A percentile compares a stretch with the other conserved stretches of the same genome.
phyloP scores from a whole-genome alignment of 768 basidiomycete species.

The Phylloporus rhodoxanthus region DNA sequence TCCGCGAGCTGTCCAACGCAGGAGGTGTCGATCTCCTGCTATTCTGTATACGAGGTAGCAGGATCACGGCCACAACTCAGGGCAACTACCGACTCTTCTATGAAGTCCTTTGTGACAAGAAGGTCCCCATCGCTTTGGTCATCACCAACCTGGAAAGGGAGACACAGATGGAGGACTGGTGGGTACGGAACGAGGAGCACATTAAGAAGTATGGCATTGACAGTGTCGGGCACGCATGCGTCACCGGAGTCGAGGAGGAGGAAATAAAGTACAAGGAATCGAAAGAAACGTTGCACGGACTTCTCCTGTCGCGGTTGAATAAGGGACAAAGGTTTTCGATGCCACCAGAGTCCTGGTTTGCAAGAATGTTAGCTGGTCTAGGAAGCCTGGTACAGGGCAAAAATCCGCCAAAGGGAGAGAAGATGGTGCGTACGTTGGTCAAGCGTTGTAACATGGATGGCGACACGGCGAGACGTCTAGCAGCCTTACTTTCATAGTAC shows the following conservation, averaged over 20 bases:
- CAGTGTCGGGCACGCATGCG: constrained; percentile 35
- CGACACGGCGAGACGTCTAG: constrained; percentile 22
- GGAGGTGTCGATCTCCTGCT: constrained; percentile 33
- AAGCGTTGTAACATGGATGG: constrained; percentile 27
- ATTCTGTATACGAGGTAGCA: constrained; percentile 34
- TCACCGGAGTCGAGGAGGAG: constrained; percentile 33
- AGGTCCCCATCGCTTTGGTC: constrained; percentile 37
- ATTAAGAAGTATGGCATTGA: constrained; percentile 25
- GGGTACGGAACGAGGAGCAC: constrained; percentile 23
- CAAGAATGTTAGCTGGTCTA: constrained; percentile 18
- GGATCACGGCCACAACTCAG: constrained; percentile 26
- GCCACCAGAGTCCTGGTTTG: constrained; percentile 24
- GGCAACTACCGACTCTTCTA: constrained; percentile 38
- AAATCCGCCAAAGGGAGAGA: constrained; percentile 24
- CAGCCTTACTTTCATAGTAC: constrained; percentile 6
- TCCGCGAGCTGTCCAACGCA: constrained; percentile 18
- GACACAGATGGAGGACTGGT: constrained; percentile 33
- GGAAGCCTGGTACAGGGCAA: constrained; percentile 16
- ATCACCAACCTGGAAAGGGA: constrained; percentile 39
- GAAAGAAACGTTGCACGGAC: constrained; percentile 17
- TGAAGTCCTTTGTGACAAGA: constrained; percentile 34
- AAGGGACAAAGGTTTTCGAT: constrained; percentile 18
- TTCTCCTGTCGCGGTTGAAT: constrained; percentile 13
- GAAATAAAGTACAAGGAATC: constrained; percentile 34
- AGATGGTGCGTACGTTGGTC: constrained; percentile 17